phyloP scores from a whole-genome alignment of 2,329 filamentous ascomycete species.

The Penicillium paneum region DNA sequence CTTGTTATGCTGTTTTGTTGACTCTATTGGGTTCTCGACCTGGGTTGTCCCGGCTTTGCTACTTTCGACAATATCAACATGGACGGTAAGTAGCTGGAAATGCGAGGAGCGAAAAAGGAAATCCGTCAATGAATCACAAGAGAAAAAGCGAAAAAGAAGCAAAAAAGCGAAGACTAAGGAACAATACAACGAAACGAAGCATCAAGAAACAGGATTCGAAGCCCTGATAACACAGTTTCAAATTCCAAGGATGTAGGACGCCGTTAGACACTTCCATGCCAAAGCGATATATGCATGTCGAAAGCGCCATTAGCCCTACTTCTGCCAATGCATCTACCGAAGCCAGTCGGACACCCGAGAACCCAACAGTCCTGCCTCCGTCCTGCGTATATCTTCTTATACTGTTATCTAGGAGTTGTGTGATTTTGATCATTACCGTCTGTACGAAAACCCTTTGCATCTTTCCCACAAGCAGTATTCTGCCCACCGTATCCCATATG shows the following conservation, averaged over 20 bases:
- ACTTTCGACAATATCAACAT: background rate
- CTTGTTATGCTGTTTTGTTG: background rate
- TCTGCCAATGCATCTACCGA: background rate
- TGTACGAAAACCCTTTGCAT: constrained; percentile 34
- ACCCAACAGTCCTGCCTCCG: constrained; percentile 1
- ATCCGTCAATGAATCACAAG: background rate
- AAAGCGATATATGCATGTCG: background rate
- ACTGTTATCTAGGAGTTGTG: constrained; percentile 40
- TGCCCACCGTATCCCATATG: background rate
- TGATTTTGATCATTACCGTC: constrained; percentile 47
- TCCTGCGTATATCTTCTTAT: constrained; percentile 28
- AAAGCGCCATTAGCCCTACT: background rate
- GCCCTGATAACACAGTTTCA: background rate
- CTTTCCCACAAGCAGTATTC: constrained; percentile 9
- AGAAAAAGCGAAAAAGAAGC: background rate
- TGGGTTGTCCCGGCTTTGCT: constrained; percentile 7
- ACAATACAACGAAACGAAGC: background rate
- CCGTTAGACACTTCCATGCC: background rate
- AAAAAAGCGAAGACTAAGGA: background rate
- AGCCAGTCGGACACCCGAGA: constrained; percentile 3
- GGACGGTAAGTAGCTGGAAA: background rate
- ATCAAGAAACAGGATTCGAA: background rate
- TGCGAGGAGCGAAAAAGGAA: background rate
- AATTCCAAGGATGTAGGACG: constrained; percentile 3
- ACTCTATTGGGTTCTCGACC: background rate